Percentiles rank a stretch among this genome's conserved stretches.
Evolutionary conservation across 192 early-diverging fungal species (phyloP).

Genomic region (Linnemannia zychae): DNA sequence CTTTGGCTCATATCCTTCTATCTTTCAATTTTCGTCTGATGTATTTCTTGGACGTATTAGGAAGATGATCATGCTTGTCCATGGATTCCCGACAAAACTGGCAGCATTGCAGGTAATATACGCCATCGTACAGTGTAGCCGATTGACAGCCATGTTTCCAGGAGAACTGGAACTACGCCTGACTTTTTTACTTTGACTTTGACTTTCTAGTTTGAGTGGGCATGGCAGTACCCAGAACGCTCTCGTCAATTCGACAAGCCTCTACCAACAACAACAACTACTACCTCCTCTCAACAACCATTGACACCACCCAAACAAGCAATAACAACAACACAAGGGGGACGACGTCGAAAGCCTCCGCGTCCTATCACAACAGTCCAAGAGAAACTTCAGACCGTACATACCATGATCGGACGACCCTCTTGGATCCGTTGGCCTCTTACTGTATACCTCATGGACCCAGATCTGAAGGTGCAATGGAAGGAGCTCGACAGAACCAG

Average conservation of each 20-base stretch:
- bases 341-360: background rate
- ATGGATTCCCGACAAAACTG: conserved; percentile 50
- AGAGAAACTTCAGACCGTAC: conserved; percentile 17
- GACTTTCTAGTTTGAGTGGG: conserved; percentile 41
- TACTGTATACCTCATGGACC: conserved; percentile 38
- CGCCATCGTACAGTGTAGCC: too few relatives aligned
- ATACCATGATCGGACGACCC: conserved; percentile 26
- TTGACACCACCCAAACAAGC: background rate
- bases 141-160: background rate
- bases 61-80: conserved; percentile 39
- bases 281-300: background rate
- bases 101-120: conserved; percentile 52
- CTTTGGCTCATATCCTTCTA: background rate
- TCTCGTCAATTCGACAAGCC: conserved; percentile 43
- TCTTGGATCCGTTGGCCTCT: conserved; percentile 46
- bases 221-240: conserved; percentile 47
- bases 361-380: conserved; percentile 16
- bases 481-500: background rate
- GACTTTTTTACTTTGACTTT: background rate
- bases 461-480: background rate
- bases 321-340: background rate
- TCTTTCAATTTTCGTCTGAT: background rate
- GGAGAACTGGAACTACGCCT: background rate
- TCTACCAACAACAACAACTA: background rate
- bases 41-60: background rate